Conservation (phyloP, 768 basidiomycete species). For the Auricularia sp. region DNA sequence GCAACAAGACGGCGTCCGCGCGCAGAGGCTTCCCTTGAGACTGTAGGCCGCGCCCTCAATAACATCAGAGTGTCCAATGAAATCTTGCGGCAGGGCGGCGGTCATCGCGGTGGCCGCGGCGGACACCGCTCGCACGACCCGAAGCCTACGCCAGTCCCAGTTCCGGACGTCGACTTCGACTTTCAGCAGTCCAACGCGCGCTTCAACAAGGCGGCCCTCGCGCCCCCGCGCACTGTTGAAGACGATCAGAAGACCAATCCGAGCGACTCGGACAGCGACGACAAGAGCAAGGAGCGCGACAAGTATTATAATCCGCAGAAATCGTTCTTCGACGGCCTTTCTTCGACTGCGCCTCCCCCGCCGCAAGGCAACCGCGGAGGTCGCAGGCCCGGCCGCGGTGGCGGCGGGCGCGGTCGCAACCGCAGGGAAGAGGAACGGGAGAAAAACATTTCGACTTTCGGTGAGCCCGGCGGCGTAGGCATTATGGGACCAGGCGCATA, state of each 20-base stretch:
- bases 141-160: constrained; percentile 34
- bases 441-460: constrained; percentile 79
- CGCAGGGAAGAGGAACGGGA: constrained; percentile 77
- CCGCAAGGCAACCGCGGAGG: constrained; percentile 19
- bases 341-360: constrained; percentile 27
- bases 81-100: constrained; percentile 4
- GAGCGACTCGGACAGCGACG: constrained; percentile 16
- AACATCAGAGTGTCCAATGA: constrained; percentile 35
- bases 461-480: constrained; percentile 72
- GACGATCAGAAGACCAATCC: constrained; percentile 16
- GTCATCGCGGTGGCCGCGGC: constrained; percentile 22
- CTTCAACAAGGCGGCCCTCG: constrained; percentile 64
- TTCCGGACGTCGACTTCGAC: constrained; percentile 75
- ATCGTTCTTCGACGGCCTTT: constrained; percentile 73
- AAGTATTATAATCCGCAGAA: constrained; percentile 55
- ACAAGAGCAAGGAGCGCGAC: constrained; percentile 29
- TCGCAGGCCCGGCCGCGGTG: constrained; percentile 24
- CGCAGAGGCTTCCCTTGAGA: constrained; percentile 18
- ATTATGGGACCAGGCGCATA: constrained; percentile 70
- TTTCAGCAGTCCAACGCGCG: constrained; percentile 68
- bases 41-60: constrained; percentile 47
- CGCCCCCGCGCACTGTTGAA: constrained; percentile 18
- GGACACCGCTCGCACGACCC: constrained; percentile 24
- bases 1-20: constrained; percentile 8
- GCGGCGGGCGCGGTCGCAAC: constrained; percentile 40